These are phyloP conservation scores for Aspergillus eucalypticola DNA, from an alignment of 2,329 filamentous ascomycete species.

Conservation along the genomic window DNA sequence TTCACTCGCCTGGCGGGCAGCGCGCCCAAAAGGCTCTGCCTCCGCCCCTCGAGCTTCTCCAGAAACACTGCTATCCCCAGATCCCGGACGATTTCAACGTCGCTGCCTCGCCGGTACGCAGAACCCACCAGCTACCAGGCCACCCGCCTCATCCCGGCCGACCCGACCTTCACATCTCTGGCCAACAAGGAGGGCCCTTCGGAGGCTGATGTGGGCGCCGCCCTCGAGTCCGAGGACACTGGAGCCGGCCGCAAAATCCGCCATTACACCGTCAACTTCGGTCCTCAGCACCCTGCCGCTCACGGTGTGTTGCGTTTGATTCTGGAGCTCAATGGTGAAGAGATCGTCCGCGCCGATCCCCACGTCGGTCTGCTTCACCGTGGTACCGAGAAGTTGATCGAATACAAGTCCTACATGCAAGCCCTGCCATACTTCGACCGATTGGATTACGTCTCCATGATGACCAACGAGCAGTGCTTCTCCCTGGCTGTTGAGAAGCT, in stretches of 20 bases:
- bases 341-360: slow-evolving; percentile 93
- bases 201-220: slow-evolving; percentile 44
- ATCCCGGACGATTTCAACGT: slow-evolving; percentile 58
- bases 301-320: slow-evolving; percentile 98
- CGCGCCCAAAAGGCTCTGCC: slow-evolving; percentile 60
- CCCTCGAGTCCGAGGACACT: slow-evolving; percentile 48
- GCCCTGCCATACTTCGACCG: slow-evolving; percentile 98
- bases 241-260: slow-evolving; percentile 75
- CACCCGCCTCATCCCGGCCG: slow-evolving; percentile 59
- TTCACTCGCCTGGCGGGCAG: slow-evolving; percentile 62
- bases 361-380: slow-evolving; percentile 95
- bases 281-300: slow-evolving; percentile 95
- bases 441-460: slow-evolving; percentile 99
- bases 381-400: slow-evolving; percentile 98
- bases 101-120: slow-evolving; percentile 56
- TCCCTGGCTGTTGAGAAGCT: slow-evolving; percentile 96
- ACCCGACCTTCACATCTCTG: slow-evolving; percentile 55
- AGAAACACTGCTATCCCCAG: slow-evolving; percentile 45
- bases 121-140: slow-evolving; percentile 50
- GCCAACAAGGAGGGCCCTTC: slow-evolving; percentile 45
- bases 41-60: slow-evolving; percentile 52
- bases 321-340: slow-evolving; percentile 95
- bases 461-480: slow-evolving; percentile 99
- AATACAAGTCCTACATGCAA: slow-evolving; percentile 99
- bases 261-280: slow-evolving; percentile 99